phyloP scores from a whole-genome alignment of 2,329 filamentous ascomycete genomes.

The Fusarium nygamai region DNA sequence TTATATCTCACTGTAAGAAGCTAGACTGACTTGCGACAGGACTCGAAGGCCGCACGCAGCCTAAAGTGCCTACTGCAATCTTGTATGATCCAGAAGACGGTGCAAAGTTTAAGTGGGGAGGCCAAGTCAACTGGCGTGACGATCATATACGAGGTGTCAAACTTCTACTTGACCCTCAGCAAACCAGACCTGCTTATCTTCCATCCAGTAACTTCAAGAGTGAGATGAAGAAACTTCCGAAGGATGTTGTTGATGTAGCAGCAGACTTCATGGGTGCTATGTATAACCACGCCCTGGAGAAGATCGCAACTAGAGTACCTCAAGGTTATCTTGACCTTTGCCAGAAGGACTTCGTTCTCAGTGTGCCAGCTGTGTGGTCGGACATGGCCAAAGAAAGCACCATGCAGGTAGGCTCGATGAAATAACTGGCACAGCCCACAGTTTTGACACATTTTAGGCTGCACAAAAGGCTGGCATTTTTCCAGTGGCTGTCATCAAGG shows the following conservation, averaged over 20 bases:
- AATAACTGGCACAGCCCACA: rapidly evolving
- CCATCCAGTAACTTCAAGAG: neutral
- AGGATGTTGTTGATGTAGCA: neutral
- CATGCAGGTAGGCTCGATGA: neutral
- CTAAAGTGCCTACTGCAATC: neutral
- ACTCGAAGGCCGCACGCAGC: neutral
- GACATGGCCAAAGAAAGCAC: neutral
- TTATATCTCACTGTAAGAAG: neutral
- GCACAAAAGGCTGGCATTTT: neutral
- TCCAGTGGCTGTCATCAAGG: neutral
- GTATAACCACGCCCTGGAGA: neutral
- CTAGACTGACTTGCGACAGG: neutral
- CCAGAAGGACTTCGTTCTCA: neutral
- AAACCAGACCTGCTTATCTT: neutral
- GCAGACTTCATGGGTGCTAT: neutral
- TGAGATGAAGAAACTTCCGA: neutral
- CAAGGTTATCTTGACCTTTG: neutral
- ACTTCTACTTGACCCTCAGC: neutral
- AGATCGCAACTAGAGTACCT: neutral
- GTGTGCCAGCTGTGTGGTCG: neutral
- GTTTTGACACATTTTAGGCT: neutral
- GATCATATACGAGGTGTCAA: neutral
- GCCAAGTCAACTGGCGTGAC: neutral
- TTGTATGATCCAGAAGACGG: neutral
- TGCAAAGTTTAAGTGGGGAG: neutral